Percentiles rank a stretch among this genome's conserved stretches.
These are phyloP conservation scores for Wickerhamomyces tratensis DNA, from an alignment of 805 yeast species.

Conservation along the genomic window DNA sequence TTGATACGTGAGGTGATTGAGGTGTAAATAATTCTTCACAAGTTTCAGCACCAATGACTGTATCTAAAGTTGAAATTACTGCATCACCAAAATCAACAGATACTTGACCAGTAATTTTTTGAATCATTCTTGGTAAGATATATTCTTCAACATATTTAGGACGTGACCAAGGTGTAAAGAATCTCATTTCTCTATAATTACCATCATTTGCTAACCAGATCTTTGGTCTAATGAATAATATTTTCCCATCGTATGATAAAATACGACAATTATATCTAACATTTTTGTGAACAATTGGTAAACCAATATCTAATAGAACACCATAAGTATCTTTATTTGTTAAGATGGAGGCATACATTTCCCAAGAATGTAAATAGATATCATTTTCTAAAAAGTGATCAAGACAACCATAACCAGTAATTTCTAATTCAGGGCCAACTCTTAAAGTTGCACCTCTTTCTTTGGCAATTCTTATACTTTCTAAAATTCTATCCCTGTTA, in stretches of 20 bases:
- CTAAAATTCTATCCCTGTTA: slow-evolving; percentile 81
- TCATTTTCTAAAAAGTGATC: slow-evolving; percentile 94
- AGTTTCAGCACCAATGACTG: slow-evolving; percentile 94
- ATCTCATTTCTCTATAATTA: slow-evolving; percentile 95
- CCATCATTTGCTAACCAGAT: slow-evolving; percentile 95
- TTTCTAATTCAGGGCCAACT: slow-evolving; percentile 95
- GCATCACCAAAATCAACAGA: slow-evolving; percentile 86
- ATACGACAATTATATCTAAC: slow-evolving; percentile 89
- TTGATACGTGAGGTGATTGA: slow-evolving; percentile 83
- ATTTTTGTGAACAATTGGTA: slow-evolving; percentile 85
- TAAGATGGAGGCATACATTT: slow-evolving; percentile 75
- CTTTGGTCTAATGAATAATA: slow-evolving; percentile 85
- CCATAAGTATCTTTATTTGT: slow-evolving; percentile 59
- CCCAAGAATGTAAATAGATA: slow-evolving; percentile 87
- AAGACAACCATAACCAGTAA: slow-evolving; percentile 89
- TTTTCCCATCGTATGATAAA: slow-evolving; percentile 67
- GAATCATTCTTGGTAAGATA: slow-evolving; percentile 62
- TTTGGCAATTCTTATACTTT: slow-evolving; percentile 74
- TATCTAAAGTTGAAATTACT: slow-evolving; percentile 71
- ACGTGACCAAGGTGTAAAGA: slow-evolving; percentile 89
- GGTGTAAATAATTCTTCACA: slow-evolving; percentile 98
- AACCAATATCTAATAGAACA: slow-evolving; percentile 82
- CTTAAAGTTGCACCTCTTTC: slow-evolving; percentile 65
- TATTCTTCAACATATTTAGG: slow-evolving; percentile 67
- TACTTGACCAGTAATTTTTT: slow-evolving; percentile 54